Percentiles rank a stretch among this genome's conserved stretches.
phyloP scores from a whole-genome alignment of 345 rosid genomes.

The Hibiscus tridactylites region DNA sequence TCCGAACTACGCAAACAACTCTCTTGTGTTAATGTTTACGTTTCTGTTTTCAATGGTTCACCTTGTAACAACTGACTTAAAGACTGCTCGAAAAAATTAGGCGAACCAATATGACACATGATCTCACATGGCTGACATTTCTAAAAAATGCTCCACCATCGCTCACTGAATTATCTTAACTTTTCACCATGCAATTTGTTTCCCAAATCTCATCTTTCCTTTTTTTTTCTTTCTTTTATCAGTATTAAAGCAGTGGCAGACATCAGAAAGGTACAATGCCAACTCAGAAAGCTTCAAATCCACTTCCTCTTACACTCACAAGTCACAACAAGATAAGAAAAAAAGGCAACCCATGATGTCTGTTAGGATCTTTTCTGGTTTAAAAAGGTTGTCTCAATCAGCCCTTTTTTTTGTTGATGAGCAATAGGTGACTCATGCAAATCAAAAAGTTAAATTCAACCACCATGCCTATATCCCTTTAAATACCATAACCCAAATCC shows the following conservation, averaged over 20 bases:
- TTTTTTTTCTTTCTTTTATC: neutral
- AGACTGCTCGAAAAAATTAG: too few species aligned
- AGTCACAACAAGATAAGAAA: neutral
- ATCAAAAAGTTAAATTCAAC: conserved; percentile 18
- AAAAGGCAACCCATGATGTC: neutral
- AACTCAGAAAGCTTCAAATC: conserved; percentile 33
- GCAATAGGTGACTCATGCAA: conserved; percentile 25
- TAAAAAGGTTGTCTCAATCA: conserved; percentile 6
- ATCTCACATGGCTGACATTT: conserved; percentile 22
- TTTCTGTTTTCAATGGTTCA: too few species aligned
- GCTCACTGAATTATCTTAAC: neutral
- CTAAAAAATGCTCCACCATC: neutral
- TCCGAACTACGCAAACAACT: too few species aligned
- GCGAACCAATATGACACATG: neutral
- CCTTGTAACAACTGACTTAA: too few species aligned
- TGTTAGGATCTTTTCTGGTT: neutral
- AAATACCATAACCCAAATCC: conserved; percentile 9
- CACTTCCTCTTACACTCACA: conserved; percentile 17
- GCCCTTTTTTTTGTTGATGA: conserved; percentile 16
- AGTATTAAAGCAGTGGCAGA: conserved; percentile 13
- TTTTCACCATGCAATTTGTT: neutral
- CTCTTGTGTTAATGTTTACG: too few species aligned
- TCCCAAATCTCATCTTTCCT: neutral
- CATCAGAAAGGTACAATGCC: conserved; percentile 45
- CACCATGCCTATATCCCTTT: neutral